Evolutionary conservation across 805 yeast species (phyloP).

Genomic region (Zygosaccharomyces gambellarensis): DNA sequence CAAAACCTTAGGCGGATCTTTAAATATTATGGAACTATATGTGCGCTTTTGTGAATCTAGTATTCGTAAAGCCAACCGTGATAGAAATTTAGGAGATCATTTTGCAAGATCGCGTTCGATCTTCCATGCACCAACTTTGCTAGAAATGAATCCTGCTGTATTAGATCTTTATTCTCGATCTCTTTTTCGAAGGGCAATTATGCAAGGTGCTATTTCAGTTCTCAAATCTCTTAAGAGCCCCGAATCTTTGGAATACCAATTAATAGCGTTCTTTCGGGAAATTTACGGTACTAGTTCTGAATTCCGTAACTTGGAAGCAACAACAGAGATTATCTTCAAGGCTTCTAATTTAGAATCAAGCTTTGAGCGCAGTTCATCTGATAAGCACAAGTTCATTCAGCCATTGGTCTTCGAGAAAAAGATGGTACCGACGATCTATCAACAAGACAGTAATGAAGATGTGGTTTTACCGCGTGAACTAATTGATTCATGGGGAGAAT

Average conservation of each 20-base stretch:
- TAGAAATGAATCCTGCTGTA: conserved; percentile 7
- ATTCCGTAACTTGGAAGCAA: conserved; percentile 7
- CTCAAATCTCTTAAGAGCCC: conserved; percentile 4
- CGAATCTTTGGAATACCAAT: conserved; percentile 5
- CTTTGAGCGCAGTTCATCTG: conserved; percentile 3
- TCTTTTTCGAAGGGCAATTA: conserved; percentile 16
- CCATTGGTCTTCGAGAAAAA: conserved; percentile 24
- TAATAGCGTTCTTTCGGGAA: conserved; percentile 3
- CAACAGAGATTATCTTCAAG: conserved; percentile 3
- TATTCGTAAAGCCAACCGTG: conserved; percentile 9
- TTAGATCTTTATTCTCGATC: conserved; percentile 12
- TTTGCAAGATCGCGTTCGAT: background rate
- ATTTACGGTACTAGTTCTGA: conserved; percentile 8
- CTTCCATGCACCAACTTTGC: conserved; percentile 6
- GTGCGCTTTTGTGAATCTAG: conserved; percentile 13
- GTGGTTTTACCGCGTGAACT: conserved; percentile 19
- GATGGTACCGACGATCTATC: conserved; percentile 20
- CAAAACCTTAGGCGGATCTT: conserved; percentile 14
- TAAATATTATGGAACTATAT: conserved; percentile 16
- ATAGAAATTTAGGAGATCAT: background rate
- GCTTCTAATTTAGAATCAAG: conserved; percentile 4
- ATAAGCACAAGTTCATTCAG: background rate
- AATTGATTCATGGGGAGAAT: conserved; percentile 17
- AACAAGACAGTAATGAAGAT: conserved; percentile 8
- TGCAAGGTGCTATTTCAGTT: conserved; percentile 9